phyloP scores from a whole-genome alignment of 2,329 filamentous ascomycete species.

The Myriosclerotinia scirpicola region DNA sequence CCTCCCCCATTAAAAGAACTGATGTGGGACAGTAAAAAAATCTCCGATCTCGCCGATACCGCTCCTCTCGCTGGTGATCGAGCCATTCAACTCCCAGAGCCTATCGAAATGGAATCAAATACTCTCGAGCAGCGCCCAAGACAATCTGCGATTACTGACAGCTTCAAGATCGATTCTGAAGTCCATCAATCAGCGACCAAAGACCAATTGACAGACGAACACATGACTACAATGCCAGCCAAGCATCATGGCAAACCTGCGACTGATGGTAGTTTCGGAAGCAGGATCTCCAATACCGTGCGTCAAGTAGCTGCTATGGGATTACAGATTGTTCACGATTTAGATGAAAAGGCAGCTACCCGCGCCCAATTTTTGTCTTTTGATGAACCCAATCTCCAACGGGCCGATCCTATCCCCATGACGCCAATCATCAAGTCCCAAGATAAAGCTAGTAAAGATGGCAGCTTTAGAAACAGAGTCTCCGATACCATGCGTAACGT shows the following conservation, averaged over 20 bases:
- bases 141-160: slow-evolving; percentile 35
- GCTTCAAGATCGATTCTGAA: slow-evolving; percentile 42
- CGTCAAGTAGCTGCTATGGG: neutral
- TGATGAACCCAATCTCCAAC: neutral
- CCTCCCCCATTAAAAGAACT: neutral
- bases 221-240: neutral
- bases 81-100: neutral
- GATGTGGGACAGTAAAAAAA: slow-evolving; percentile 5
- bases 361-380: neutral
- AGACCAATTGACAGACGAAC: neutral
- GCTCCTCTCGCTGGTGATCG: neutral
- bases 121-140: neutral
- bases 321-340: neutral
- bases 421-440: neutral
- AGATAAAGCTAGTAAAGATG: neutral
- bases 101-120: slow-evolving; percentile 1
- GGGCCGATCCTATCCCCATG: neutral
- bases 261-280: neutral
- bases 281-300: neutral
- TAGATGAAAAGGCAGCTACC: slow-evolving; percentile 1
- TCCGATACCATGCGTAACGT: slow-evolving; percentile 4
- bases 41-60: neutral
- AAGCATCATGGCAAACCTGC: neutral
- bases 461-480: neutral
- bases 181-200: neutral